A percentile compares a stretch with the other conserved stretches of the same genome.
Conservation (phyloP, 129 eudicot species). For the Escallonia rubra region DNA sequence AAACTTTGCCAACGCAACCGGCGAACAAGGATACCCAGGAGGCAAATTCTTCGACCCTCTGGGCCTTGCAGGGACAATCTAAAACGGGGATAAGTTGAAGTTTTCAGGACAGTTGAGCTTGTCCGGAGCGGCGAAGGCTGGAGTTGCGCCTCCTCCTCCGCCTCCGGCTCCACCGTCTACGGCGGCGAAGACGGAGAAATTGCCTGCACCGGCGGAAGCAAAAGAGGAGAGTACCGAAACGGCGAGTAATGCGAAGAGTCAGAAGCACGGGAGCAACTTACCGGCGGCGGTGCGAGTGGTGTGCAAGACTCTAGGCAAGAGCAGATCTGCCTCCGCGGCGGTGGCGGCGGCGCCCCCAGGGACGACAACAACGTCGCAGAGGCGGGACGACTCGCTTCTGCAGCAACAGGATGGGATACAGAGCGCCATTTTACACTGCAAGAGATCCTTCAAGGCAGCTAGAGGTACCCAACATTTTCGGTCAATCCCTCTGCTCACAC, state of each 20-base stretch:
- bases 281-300: constrained; percentile 66
- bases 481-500: too few relatives aligned
- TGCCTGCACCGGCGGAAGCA: constrained; percentile 13
- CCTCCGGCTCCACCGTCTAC: constrained; percentile 16
- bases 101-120: constrained; percentile 39
- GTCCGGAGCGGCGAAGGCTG: constrained; percentile 19
- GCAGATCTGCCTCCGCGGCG: constrained; percentile 55
- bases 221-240: constrained; percentile 16
- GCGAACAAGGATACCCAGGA: too few relatives aligned
- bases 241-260: constrained; percentile 22
- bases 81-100: constrained; percentile 57
- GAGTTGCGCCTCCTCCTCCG: constrained; percentile 10
- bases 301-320: constrained; percentile 64
- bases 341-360: constrained; percentile 43
- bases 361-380: constrained; percentile 21
- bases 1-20: too few relatives aligned
- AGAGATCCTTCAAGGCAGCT: constrained; percentile 78
- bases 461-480: constrained; percentile 38
- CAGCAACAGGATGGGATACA: constrained; percentile 94
- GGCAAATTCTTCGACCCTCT: too few relatives aligned
- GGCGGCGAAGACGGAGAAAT: constrained; percentile 11
- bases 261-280: constrained; percentile 45
- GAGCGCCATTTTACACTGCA: constrained; percentile 91
- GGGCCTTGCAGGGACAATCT: too few relatives aligned
- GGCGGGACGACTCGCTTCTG: constrained; percentile 73